A percentile compares a stretch with the other conserved stretches of the same genome.
Evolutionary conservation across 129 eudicot species (phyloP).

Genomic region (Dittrichia graveolens): DNA sequence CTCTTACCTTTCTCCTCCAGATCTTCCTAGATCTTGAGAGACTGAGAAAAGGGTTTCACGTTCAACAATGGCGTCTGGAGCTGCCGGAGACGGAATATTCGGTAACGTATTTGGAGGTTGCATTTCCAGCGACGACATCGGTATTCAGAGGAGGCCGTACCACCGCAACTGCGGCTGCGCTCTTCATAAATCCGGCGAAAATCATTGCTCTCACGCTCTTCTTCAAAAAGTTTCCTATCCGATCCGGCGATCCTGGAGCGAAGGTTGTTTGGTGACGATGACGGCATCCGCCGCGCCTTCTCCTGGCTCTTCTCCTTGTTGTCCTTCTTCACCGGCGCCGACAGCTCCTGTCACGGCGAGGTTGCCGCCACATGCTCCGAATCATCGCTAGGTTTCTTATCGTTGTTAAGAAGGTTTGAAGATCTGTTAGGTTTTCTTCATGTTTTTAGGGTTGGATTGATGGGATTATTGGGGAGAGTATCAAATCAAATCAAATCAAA

Average conservation of each 20-base stretch:
- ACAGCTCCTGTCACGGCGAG: constrained; percentile 15
- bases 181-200: constrained; percentile 42
- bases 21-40: constrained; percentile 36
- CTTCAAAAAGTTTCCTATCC: constrained; percentile 42
- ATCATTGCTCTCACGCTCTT: constrained; percentile 31
- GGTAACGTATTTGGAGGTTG: constrained; percentile 41
- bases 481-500: constrained; percentile 16
- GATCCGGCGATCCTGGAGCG: constrained; percentile 57
- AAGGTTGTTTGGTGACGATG: constrained; percentile 46
- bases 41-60: background rate
- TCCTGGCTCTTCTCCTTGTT: constrained; percentile 34
- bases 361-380: constrained; percentile 31
- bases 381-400: constrained; percentile 22
- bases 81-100: constrained; percentile 43
- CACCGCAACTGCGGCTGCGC: constrained; percentile 73
- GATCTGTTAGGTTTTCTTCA: constrained; percentile 36
- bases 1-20: constrained; percentile 25
- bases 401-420: constrained; percentile 11
- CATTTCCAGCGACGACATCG: constrained; percentile 45
- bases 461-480: constrained; percentile 5
- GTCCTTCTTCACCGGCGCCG: constrained; percentile 33
- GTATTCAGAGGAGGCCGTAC: constrained; percentile 49
- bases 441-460: constrained; percentile 34
- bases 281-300: constrained; percentile 35
- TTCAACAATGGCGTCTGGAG: constrained; percentile 46